These are phyloP conservation scores for Sergeia podlipaevii DNA, from an alignment of 208 protist genomes.

Conservation along the genomic window DNA sequence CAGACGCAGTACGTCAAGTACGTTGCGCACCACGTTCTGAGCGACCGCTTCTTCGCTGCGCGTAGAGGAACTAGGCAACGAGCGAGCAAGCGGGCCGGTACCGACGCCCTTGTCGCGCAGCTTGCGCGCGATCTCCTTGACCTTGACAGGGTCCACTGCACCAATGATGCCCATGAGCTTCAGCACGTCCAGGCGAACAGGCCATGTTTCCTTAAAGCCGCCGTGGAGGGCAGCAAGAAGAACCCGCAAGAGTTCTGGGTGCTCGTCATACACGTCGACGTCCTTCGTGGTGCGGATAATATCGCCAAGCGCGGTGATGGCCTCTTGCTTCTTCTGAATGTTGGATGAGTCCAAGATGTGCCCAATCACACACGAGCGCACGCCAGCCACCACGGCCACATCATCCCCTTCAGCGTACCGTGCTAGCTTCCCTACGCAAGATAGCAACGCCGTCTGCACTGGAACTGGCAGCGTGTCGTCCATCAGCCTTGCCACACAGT, in stretches of 20 bases:
- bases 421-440: slow-evolving; percentile 76
- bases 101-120: slow-evolving; percentile 42
- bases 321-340: slow-evolving; percentile 82
- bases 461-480: slow-evolving; percentile 41
- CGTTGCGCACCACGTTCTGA: slow-evolving; percentile 67
- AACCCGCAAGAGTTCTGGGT: slow-evolving; percentile 76
- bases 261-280: slow-evolving; percentile 70
- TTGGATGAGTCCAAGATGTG: slow-evolving; percentile 83
- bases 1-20: slow-evolving; percentile 75
- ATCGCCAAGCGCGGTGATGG: slow-evolving; percentile 74
- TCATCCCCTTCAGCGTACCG: slow-evolving; percentile 80
- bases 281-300: slow-evolving; percentile 88
- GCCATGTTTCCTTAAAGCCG: slow-evolving; percentile 86
- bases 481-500: slow-evolving; percentile 58
- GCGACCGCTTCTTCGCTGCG: slow-evolving; percentile 62
- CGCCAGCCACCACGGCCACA: slow-evolving; percentile 48
- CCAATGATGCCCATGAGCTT: slow-evolving; percentile 90
- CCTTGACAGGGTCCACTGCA: slow-evolving; percentile 72
- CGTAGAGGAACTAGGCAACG: slow-evolving; percentile 8
- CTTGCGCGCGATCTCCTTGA: slow-evolving; percentile 72
- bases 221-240: slow-evolving; percentile 80
- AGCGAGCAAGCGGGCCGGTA: slow-evolving; percentile 13
- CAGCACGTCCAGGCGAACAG: slow-evolving; percentile 82
- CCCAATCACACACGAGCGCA: slow-evolving; percentile 67
- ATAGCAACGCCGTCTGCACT: slow-evolving; percentile 74